phyloP scores from a whole-genome alignment of 2,329 filamentous ascomycete species.

The Claviceps maximensis region DNA sequence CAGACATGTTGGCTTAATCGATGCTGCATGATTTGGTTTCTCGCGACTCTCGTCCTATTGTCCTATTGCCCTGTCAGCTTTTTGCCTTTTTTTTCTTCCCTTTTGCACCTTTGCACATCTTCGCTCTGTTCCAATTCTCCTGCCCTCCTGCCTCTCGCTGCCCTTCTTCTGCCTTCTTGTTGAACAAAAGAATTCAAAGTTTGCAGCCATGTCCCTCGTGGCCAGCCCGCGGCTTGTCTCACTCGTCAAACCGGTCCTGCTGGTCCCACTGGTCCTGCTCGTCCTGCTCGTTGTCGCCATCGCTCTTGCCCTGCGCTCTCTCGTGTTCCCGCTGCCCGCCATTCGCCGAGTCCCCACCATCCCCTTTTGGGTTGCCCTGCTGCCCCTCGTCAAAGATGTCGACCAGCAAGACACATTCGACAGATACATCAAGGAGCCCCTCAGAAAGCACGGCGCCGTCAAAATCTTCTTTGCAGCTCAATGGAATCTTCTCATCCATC shows the following conservation, averaged over 20 bases:
- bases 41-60: neutral
- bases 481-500: constrained; percentile 34
- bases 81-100: no score
- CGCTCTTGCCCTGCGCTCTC: neutral
- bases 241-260: neutral
- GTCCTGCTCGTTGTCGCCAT: neutral
- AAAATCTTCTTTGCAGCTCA: constrained; percentile 34
- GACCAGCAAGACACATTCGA: constrained; percentile 29
- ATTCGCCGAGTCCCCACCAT: constrained; percentile 27
- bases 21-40: neutral
- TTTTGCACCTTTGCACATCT: no score
- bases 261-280: neutral
- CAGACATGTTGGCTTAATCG: neutral
- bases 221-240: neutral
- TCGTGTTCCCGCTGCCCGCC: constrained; percentile 14
- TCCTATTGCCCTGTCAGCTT: neutral
- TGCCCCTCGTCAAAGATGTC: constrained; percentile 27
- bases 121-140: neutral
- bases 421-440: constrained; percentile 24
- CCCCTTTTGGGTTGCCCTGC: constrained; percentile 29
- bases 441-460: constrained; percentile 29
- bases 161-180: no score
- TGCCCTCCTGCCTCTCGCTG: neutral
- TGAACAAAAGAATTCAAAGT: no score
- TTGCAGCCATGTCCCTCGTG: neutral